Base-by-base conservation (phyloP, 2,329 filamentous ascomycete genomes). In the Dactylellina drechsleri region DNA sequence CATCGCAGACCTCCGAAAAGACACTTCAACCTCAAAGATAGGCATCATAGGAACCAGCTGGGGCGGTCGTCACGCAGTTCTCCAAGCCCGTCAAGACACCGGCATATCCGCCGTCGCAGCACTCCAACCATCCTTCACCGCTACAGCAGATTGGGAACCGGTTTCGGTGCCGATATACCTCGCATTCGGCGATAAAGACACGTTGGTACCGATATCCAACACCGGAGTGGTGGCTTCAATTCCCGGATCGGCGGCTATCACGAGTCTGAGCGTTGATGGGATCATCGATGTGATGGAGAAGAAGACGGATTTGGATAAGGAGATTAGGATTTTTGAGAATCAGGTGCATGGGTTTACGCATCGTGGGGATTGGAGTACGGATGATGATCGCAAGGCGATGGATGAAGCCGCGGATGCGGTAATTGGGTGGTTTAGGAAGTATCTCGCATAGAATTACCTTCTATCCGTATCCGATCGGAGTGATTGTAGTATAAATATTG, bases 281-380 rank as follows among this genome's bases (percentile, higher is more conserved):
- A 70, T 76, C 15, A 66, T 70, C 15, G 53, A 65, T 45, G 66
- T 66, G n/a, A 13, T 76, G 43, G 72, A 66, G 53, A 70, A 70
- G 31, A 76, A 70, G 49, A 28, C 50, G 2, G 54, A 70, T 8
- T 18, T 76, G 53, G 23, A 65, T 40, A 76, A 66, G 41, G 53
- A 76, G 54, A 70, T 76, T 41, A 45, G 64, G 18, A 47, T 76
- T 36, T 76, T 68, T 41, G 40, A 60, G 23, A 61, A 76, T 20
- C 72, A 76, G 41, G 54, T 76, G 4, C 72, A 76, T 49, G 72
- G 72, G 36, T 76, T 76, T 57, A 70, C 72, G n/a, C 56, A 67
- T 57, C 61, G 72, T 57, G 72, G 72, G 15, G 72, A 76, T 40
- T 70, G 52, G 50, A 76, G 59, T 52, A 56, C 65, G 7, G 65